Evolutionary conservation across 345 rosid genomes (phyloP).

Genomic region (Clarkia xantiana): DNA sequence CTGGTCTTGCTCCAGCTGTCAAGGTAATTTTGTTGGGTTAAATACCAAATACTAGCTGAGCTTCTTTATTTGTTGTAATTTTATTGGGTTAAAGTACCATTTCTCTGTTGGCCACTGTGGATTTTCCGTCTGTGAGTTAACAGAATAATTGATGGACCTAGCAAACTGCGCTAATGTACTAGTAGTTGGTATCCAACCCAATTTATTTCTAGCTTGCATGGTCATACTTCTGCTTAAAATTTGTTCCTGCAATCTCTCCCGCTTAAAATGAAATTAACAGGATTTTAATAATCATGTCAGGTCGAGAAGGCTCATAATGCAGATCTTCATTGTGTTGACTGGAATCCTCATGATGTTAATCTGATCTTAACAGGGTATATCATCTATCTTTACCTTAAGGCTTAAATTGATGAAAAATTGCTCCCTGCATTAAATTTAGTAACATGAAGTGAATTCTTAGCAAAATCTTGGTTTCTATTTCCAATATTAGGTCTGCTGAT

Average conservation of each 20-base stretch:
- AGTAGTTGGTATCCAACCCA: no score
- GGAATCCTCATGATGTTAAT: constrained; percentile 55
- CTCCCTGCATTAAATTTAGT: no score
- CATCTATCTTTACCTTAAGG: background rate
- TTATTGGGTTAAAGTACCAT: background rate
- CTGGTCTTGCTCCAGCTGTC: constrained; percentile 34
- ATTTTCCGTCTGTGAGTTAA: no score
- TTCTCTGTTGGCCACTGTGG: background rate
- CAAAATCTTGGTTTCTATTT: constrained; percentile 1
- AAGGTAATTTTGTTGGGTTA: constrained; percentile 23
- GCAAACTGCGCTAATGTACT: no score
- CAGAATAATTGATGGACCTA: no score
- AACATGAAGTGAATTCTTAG: background rate
- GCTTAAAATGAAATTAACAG: no score
- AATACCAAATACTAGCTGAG: background rate
- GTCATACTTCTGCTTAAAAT: no score
- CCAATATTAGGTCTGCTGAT: constrained; percentile 28
- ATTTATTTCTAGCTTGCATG: no score
- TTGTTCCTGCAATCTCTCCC: no score
- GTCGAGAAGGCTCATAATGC: constrained; percentile 56
- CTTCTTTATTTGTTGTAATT: background rate
- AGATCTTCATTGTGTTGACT: constrained; percentile 66
- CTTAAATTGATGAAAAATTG: background rate
- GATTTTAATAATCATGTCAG: constrained; percentile 11
- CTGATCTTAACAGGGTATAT: constrained; percentile 51